Conservation (phyloP, 208 protist species). For the Acanthamoeba royreba region DNA sequence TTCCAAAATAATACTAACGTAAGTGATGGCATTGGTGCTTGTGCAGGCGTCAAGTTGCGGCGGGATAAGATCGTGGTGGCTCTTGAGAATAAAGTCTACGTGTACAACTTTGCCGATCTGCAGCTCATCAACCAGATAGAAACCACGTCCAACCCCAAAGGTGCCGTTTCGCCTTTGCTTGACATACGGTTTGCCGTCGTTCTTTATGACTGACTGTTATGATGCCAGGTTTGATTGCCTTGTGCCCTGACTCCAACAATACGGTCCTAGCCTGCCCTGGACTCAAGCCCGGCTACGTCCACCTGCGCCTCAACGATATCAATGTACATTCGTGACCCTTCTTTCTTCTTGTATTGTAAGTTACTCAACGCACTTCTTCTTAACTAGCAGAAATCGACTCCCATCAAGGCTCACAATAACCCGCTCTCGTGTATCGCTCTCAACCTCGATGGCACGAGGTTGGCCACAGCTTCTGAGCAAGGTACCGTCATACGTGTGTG, state of each 20-base stretch:
- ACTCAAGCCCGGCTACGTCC: conserved; percentile 75
- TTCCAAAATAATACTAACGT: no score
- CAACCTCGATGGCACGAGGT: conserved; percentile 83
- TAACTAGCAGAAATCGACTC: background rate
- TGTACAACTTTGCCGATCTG: conserved; percentile 91
- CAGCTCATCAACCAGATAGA: conserved; percentile 85
- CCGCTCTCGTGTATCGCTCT: conserved; percentile 82
- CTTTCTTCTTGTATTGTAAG: background rate
- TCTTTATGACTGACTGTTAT: background rate
- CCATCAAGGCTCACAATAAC: conserved; percentile 83
- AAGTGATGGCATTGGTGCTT: no score
- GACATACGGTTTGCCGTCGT: no score
- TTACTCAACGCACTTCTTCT: background rate
- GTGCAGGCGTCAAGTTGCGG: conserved; percentile 81
- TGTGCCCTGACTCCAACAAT: conserved; percentile 73
- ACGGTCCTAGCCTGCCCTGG: conserved; percentile 82
- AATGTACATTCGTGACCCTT: conserved; percentile 50
- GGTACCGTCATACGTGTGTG: conserved; percentile 90
- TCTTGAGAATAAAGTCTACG: conserved; percentile 84
- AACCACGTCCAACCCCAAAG: conserved; percentile 84
- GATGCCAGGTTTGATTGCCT: conserved; percentile 74
- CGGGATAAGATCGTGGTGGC: conserved; percentile 86
- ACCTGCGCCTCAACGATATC: conserved; percentile 78
- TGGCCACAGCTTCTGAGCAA: conserved; percentile 87
- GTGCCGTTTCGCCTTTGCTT: background rate